Base-by-base conservation (phyloP, 2,329 filamentous ascomycete genomes). In the Fusarium sp. region DNA sequence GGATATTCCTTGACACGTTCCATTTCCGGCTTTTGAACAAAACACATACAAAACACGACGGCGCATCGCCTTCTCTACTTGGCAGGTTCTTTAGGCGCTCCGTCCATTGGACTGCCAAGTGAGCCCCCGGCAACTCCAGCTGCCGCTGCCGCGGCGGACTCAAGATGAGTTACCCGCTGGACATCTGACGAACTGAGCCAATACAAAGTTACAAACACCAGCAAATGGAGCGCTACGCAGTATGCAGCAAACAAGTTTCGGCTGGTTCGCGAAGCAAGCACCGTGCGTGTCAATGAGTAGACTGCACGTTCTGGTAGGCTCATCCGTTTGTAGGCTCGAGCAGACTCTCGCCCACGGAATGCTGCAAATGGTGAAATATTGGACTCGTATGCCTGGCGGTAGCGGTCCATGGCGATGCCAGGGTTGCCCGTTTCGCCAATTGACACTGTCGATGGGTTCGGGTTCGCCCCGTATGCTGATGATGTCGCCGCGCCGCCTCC, bases 301-400 rank as follows among this genome's bases (percentile, higher is more conserved):
- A 99, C 92, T 50, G 94, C 89, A 41, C 96, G 87, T 81, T 99
- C 96, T 0, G 95, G 94, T 12, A 98, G 84, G 76, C 91, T 95
- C 94, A 99, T 97, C 44, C 95, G 90, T 77, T 94, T 94, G 81
- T 97, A 95, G 2, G 95, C 96, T 50, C 97, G 87, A 10, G 94
- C 92, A 40, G 93, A 95, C 83, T 99, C 97, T 55, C 95, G 89
- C n/a, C 95, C 95, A 46, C 95, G 88, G 84, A 99, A 99, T 5
- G 94, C 94, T 30, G 95, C 95, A 80, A 99, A 99, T 0, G 96
- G 96, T 14, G 94, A 97, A 52, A 99, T 92, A 77, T 96, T 97
- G 44, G 93, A 93, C 83, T 99, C 96, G 83, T 99, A 99, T 14
- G 94, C 93, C 63, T 94, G 92, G 67, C 93, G 90, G 81, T 99